Percentiles rank a stretch among this genome's conserved stretches.
phyloP scores from a whole-genome alignment of 345 rosid genomes.

The Aurinia saxatilis region DNA sequence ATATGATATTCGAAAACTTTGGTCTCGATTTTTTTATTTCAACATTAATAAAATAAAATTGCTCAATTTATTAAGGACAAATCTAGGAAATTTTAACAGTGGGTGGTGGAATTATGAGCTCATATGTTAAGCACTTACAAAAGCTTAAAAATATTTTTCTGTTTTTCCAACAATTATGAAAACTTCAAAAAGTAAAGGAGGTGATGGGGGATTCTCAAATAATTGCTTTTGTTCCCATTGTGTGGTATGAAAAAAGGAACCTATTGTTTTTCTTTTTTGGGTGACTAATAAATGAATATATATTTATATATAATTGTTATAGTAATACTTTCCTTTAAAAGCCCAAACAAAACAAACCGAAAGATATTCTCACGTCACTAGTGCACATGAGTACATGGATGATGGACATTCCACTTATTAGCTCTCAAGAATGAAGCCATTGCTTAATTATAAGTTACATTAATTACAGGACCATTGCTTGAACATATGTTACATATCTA shows the following conservation, averaged over 20 bases:
- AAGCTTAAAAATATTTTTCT: background rate
- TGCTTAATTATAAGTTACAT: background rate
- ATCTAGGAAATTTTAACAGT: too few relatives aligned
- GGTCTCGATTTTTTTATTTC: too few relatives aligned
- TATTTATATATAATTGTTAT: background rate
- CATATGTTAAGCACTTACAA: background rate
- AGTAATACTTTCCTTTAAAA: conserved; percentile 9
- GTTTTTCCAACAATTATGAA: background rate
- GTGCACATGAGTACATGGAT: background rate
- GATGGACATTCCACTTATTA: background rate
- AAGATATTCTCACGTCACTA: conserved; percentile 8
- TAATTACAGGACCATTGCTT: conserved; percentile 6
- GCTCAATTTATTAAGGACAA: too few relatives aligned
- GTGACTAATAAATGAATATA: background rate
- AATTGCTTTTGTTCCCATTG: conserved; percentile 31
- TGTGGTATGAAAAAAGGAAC: conserved; percentile 18
- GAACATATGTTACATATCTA: background rate
- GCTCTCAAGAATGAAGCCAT: background rate
- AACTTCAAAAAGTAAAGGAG: conserved; percentile 5
- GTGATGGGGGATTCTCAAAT: background rate
- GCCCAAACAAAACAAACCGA: conserved; percentile 17
- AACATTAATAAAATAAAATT: too few relatives aligned
- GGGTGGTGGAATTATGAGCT: too few relatives aligned
- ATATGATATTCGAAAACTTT: too few relatives aligned
- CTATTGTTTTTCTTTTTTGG: background rate